Percentiles rank a stretch among this genome's conserved stretches.
Conservation (phyloP, 2,329 filamentous ascomycete species). For the Coccinonectria pachysandricola region DNA sequence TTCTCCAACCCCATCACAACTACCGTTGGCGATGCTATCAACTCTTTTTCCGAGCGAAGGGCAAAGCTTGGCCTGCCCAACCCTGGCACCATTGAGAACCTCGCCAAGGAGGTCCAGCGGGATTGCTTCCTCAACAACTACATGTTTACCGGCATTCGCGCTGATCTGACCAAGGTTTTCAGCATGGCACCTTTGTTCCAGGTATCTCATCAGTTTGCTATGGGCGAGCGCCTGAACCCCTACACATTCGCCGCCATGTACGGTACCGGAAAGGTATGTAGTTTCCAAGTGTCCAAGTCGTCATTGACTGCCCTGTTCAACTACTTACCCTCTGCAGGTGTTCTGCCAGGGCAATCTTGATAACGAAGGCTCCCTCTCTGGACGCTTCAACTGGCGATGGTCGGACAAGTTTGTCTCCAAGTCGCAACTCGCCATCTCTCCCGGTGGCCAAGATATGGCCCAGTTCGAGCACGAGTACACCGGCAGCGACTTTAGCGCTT, state of each 20-base stretch:
- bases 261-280: constrained; percentile 79
- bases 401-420: constrained; percentile 71
- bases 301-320: too few relatives aligned
- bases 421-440: constrained; percentile 74
- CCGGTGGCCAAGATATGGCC: constrained; percentile 74
- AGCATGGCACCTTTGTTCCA: constrained; percentile 91
- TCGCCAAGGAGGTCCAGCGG: constrained; percentile 85
- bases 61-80: constrained; percentile 81
- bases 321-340: too few relatives aligned
- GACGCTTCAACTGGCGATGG: constrained; percentile 92
- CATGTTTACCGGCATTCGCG: constrained; percentile 92
- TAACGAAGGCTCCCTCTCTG: constrained; percentile 78
- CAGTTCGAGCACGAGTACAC: constrained; percentile 95
- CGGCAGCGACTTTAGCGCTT: constrained; percentile 85
- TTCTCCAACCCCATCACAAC: constrained; percentile 63
- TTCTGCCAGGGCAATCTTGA: constrained; percentile 95
- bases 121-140: constrained; percentile 94
- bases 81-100: constrained; percentile 83
- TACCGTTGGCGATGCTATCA: constrained; percentile 66
- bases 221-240: constrained; percentile 86
- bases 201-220: constrained; percentile 91
- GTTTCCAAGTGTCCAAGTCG: too few relatives aligned
- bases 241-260: constrained; percentile 94
- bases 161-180: constrained; percentile 94
- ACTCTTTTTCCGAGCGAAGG: constrained; percentile 74